Evolutionary conservation across 331 rosid species (phyloP).

Genomic region (Quercus lobata): DNA sequence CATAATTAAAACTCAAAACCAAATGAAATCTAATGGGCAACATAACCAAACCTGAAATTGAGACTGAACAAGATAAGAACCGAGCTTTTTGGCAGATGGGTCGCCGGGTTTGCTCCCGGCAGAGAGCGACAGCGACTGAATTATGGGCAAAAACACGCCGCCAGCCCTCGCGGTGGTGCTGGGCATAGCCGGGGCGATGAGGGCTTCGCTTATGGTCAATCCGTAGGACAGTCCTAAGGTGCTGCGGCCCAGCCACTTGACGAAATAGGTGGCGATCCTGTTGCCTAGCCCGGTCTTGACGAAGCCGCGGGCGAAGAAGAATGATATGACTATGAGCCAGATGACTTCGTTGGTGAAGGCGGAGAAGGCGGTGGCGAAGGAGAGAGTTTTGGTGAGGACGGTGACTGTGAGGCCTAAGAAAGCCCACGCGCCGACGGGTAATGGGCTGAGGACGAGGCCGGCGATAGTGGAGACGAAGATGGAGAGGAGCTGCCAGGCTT

Average conservation of each 20-base stretch:
- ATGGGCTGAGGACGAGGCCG: slow-evolving; percentile 80
- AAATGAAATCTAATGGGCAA: too few species aligned
- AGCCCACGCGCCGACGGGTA: slow-evolving; percentile 99
- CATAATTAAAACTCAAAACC: too few species aligned
- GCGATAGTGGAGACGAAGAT: slow-evolving; percentile 87
- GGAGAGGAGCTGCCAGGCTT: slow-evolving; percentile 91
- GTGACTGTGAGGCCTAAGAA: slow-evolving; percentile 67
- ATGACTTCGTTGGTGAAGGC: slow-evolving; percentile 94
- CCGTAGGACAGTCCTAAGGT: slow-evolving; percentile 88
- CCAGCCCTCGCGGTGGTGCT: slow-evolving; percentile 97
- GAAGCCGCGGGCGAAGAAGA: slow-evolving; percentile 95
- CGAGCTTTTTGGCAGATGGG: slow-evolving; percentile 64
- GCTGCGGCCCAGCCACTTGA: slow-evolving; percentile 87
- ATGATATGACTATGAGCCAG: slow-evolving; percentile 93
- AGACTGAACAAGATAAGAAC: slow-evolving; percentile 77
- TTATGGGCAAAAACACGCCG: slow-evolving; percentile 90
- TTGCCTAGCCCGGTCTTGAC: slow-evolving; percentile 93
- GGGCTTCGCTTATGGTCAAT: slow-evolving; percentile 72
- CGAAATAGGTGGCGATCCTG: slow-evolving; percentile 85
- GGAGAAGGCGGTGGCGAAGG: slow-evolving; percentile 64
- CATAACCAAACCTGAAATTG: slow-evolving; percentile 69
- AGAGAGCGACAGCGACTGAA: slow-evolving; percentile 75
- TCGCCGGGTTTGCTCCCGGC: slow-evolving; percentile 71
- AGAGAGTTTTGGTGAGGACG: slow-evolving; percentile 60
- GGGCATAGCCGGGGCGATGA: slow-evolving; percentile 97